phyloP scores from a whole-genome alignment of 1,284 basidiomycete genomes.

The Leccinum subatratum region DNA sequence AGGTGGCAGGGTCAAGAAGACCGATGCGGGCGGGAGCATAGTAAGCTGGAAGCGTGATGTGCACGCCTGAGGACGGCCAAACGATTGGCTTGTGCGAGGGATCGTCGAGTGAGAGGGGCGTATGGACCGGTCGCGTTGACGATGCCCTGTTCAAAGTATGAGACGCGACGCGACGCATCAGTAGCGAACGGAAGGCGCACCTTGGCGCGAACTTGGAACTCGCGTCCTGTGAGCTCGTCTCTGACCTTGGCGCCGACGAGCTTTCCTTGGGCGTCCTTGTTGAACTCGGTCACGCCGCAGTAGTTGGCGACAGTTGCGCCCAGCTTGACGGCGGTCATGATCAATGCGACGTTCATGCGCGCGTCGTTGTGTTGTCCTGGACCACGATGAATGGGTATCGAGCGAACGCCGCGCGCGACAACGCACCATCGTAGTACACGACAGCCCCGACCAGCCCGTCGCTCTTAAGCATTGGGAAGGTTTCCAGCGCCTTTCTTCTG shows the following conservation, averaged over 20 bases:
- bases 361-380: constrained; percentile 96
- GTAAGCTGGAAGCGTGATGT: constrained; percentile 96
- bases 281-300: constrained; percentile 77
- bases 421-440: constrained; percentile 91
- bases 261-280: constrained; percentile 66
- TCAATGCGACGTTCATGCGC: constrained; percentile 93
- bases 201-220: constrained; percentile 81
- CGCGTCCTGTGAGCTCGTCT: constrained; percentile 81
- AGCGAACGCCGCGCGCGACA: not conserved
- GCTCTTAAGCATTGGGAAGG: constrained; percentile 93
- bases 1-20: constrained; percentile 90
- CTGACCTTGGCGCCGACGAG: constrained; percentile 73
- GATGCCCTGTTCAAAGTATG: too few relatives aligned
- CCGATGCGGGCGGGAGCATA: constrained; percentile 96
- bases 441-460: constrained; percentile 93
- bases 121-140: constrained; percentile 98
- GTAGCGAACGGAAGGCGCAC: constrained; percentile 33
- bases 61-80: constrained; percentile 87
- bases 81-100: constrained; percentile 83
- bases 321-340: constrained; percentile 91
- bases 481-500: constrained; percentile 87
- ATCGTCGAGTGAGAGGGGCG: constrained; percentile 78
- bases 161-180: not conserved
- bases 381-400: not conserved
- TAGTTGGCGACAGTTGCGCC: constrained; percentile 91